A percentile compares a stretch with the other conserved stretches of the same genome.
phyloP scores from a whole-genome alignment of 2,329 filamentous ascomycete genomes.

The Phyllosticta citriasiana region DNA sequence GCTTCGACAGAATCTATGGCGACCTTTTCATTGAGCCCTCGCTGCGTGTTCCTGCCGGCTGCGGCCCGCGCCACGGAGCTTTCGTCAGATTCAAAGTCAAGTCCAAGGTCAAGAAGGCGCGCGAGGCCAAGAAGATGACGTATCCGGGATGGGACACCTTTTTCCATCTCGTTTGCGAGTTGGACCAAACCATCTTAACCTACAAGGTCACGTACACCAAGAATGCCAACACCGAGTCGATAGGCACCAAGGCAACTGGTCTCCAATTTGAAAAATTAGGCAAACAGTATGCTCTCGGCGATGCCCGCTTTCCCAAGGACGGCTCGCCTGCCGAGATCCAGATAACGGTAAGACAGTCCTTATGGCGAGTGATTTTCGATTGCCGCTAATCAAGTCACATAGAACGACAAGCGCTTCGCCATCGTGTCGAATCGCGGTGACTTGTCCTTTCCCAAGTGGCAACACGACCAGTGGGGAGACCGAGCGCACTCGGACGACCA shows the following conservation, averaged over 20 bases:
- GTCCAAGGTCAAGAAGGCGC: constrained; percentile 12
- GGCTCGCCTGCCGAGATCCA: constrained; percentile 46
- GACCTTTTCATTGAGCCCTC: constrained; percentile 32
- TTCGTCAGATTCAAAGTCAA: constrained; percentile 35
- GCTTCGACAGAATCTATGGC: constrained; percentile 37
- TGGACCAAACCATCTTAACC: constrained; percentile 46
- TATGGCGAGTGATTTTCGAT: too few species aligned
- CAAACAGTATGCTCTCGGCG: constrained; percentile 33
- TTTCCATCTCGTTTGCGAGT: constrained; percentile 53
- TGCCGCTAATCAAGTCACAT: background rate
- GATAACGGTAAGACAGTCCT: constrained; percentile 38
- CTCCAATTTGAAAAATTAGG: constrained; percentile 39
- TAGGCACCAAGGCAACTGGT: too few species aligned
- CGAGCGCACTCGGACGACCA: constrained; percentile 33
- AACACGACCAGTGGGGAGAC: too few species aligned
- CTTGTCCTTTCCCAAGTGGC: constrained; percentile 35
- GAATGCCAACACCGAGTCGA: constrained; percentile 17
- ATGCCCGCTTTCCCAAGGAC: constrained; percentile 19
- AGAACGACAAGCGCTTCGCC: constrained; percentile 47
- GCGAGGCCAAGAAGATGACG: background rate
- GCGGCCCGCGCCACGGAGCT: constrained; percentile 55
- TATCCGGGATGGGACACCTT: constrained; percentile 20
- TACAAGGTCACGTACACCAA: constrained; percentile 46
- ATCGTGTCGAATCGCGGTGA: constrained; percentile 60
- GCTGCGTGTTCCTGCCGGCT: constrained; percentile 39